Conservation (phyloP, 2,329 filamentous ascomycete genomes). For the Penicillium thymicola region DNA sequence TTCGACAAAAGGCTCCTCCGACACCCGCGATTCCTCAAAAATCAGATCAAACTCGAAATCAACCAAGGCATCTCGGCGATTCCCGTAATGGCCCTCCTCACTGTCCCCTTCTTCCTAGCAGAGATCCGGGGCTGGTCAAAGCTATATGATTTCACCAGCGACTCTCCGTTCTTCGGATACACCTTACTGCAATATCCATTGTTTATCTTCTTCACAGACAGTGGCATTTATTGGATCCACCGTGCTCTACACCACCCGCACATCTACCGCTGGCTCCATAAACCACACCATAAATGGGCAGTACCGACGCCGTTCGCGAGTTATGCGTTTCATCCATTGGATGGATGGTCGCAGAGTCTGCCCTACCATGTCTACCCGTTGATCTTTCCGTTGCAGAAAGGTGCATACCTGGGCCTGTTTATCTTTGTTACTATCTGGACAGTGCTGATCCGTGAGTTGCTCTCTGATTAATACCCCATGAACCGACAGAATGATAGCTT, state of each 20-base stretch:
- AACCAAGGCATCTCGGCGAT: constrained; percentile 69
- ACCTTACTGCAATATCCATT: constrained; percentile 77
- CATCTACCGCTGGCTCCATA: constrained; percentile 85
- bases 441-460: constrained; percentile 66
- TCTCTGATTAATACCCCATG: not conserved
- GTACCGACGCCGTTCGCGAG: constrained; percentile 92
- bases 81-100: constrained; percentile 77
- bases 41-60: constrained; percentile 84
- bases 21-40: constrained; percentile 90
- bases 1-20: constrained; percentile 85
- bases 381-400: constrained; percentile 86
- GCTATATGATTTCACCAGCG: constrained; percentile 72
- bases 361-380: constrained; percentile 93
- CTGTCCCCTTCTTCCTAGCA: constrained; percentile 72
- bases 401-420: constrained; percentile 80
- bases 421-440: constrained; percentile 95
- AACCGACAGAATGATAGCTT: not conserved
- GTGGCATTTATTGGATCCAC: constrained; percentile 87
- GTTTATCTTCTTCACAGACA: constrained; percentile 84
- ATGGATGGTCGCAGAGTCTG: constrained; percentile 81
- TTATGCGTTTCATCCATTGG: constrained; percentile 90
- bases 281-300: constrained; percentile 99
- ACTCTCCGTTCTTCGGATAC: constrained; percentile 74
- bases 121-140: constrained; percentile 82
- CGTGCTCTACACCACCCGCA: constrained; percentile 73